Percentiles rank a stretch among this genome's conserved stretches.
Conservation (phyloP, 2,329 filamentous ascomycete species). For the Ophiostoma novo-ulmi region DNA sequence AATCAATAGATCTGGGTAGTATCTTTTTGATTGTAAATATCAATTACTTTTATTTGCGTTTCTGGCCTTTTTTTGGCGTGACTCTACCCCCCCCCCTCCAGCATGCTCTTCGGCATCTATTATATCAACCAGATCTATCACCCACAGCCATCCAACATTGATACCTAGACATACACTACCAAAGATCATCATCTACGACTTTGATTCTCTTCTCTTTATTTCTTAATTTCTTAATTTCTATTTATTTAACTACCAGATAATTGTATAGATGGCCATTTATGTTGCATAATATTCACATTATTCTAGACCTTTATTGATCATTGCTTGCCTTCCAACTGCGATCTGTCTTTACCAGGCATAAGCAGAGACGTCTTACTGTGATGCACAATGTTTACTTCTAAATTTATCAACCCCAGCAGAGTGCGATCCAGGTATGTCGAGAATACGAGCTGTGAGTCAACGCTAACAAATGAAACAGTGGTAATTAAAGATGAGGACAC, state of each 20-base stretch:
- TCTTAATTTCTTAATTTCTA: not conserved
- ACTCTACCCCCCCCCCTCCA: not conserved
- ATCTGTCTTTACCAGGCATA: not conserved
- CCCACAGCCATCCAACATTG: not conserved
- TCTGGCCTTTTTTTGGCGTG: not conserved
- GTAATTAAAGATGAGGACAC: not conserved
- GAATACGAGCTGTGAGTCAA: conserved; percentile 29
- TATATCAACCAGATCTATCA: not conserved
- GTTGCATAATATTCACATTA: not conserved
- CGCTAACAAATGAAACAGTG: conserved; percentile 5
- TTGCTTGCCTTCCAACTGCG: too few species aligned
- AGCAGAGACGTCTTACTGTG: too few species aligned
- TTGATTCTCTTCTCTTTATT: not conserved
- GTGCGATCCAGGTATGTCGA: not conserved
- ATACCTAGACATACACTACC: not conserved
- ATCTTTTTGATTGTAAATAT: not conserved
- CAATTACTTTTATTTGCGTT: not conserved
- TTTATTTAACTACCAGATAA: not conserved
- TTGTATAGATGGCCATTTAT: not conserved
- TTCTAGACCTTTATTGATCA: too few species aligned
- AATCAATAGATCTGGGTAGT: not conserved
- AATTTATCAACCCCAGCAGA: not conserved
- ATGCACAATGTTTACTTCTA: not conserved
- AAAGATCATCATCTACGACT: not conserved
- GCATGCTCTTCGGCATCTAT: not conserved